These are phyloP conservation scores for Chalaropsis ovoidea DNA, from an alignment of 2,329 filamentous ascomycete species.

Conservation along the genomic window DNA sequence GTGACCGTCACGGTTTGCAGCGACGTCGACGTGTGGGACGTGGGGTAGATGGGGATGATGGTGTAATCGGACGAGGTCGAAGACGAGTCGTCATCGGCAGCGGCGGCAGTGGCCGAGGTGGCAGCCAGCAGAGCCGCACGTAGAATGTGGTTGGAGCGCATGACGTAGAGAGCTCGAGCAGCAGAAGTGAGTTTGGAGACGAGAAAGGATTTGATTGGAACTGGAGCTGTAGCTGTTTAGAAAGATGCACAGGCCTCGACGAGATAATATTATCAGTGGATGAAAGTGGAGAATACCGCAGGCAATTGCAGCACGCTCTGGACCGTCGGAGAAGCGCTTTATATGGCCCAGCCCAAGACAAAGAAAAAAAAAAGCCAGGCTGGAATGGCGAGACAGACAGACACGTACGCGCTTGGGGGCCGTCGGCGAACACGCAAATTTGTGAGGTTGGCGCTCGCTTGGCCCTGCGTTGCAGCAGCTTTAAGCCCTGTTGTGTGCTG, in stretches of 20 bases:
- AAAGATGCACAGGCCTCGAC: no score
- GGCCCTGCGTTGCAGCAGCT: background rate
- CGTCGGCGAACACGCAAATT: background rate
- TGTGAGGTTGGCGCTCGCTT: slow-evolving; percentile 1
- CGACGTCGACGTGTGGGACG: slow-evolving; percentile 10
- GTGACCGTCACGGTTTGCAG: slow-evolving; percentile 23
- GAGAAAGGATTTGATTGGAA: background rate
- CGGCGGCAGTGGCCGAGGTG: slow-evolving; percentile 15
- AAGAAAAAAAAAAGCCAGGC: no score
- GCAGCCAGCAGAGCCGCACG: slow-evolving; percentile 11
- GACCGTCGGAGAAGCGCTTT: no score
- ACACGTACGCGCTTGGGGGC: background rate
- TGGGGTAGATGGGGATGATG: slow-evolving; percentile 22
- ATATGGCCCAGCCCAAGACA: no score
- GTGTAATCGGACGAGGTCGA: slow-evolving; percentile 18
- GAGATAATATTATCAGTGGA: no score
- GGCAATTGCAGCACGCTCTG: no score
- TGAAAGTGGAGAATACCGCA: no score
- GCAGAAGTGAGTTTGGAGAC: background rate
- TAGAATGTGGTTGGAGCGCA: slow-evolving; percentile 20
- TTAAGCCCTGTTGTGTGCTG: background rate
- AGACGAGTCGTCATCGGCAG: slow-evolving; percentile 3
- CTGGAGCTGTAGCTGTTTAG: no score
- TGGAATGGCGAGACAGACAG: background rate
- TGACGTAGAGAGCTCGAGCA: background rate